phyloP scores from a whole-genome alignment of 768 basidiomycete genomes.

The Gyrodon lividus region DNA sequence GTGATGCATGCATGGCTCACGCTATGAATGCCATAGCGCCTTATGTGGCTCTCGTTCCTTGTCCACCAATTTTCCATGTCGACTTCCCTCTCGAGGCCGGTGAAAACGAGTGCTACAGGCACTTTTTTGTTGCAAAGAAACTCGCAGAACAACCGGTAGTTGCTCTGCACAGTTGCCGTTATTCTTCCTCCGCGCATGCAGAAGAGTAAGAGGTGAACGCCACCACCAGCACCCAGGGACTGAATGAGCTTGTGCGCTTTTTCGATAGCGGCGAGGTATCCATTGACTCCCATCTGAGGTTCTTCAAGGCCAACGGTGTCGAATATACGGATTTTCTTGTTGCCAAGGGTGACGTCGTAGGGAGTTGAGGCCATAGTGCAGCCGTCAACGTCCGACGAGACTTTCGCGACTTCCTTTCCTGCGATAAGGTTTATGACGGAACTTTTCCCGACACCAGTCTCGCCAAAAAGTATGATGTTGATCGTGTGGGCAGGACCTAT shows the following conservation, averaged over 20 bases:
- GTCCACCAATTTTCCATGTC: slow-evolving; percentile 37
- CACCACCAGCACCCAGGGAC: slow-evolving; percentile 27
- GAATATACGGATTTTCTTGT: slow-evolving; percentile 23
- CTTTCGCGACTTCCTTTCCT: slow-evolving; percentile 17
- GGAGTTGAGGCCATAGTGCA: slow-evolving; percentile 35
- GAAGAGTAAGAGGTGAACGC: slow-evolving; percentile 43
- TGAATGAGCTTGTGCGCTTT: slow-evolving; percentile 34
- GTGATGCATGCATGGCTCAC: slow-evolving; percentile 34
- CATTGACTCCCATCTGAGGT: slow-evolving; percentile 27
- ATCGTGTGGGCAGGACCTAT: too few relatives aligned
- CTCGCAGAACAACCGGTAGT: slow-evolving; percentile 40
- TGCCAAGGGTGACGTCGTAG: slow-evolving; percentile 28
- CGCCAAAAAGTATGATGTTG: slow-evolving; percentile 44
- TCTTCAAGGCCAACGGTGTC: slow-evolving; percentile 39
- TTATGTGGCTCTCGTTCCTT: slow-evolving; percentile 25
- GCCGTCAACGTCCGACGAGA: slow-evolving; percentile 29
- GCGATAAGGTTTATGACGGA: slow-evolving; percentile 33
- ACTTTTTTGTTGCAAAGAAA: slow-evolving; percentile 38
- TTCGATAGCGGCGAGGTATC: slow-evolving; percentile 28
- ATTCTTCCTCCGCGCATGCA: slow-evolving; percentile 41
- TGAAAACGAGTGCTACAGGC: slow-evolving; percentile 40
- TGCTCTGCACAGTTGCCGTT: slow-evolving; percentile 35
- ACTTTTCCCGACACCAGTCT: slow-evolving; percentile 37
- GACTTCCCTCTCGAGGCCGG: slow-evolving; percentile 37
- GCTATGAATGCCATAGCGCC: slow-evolving; percentile 23